A percentile compares a stretch with the other conserved stretches of the same genome.
phyloP scores from a whole-genome alignment of 2,329 filamentous ascomycete genomes.

The Trichoderma hamatum region DNA sequence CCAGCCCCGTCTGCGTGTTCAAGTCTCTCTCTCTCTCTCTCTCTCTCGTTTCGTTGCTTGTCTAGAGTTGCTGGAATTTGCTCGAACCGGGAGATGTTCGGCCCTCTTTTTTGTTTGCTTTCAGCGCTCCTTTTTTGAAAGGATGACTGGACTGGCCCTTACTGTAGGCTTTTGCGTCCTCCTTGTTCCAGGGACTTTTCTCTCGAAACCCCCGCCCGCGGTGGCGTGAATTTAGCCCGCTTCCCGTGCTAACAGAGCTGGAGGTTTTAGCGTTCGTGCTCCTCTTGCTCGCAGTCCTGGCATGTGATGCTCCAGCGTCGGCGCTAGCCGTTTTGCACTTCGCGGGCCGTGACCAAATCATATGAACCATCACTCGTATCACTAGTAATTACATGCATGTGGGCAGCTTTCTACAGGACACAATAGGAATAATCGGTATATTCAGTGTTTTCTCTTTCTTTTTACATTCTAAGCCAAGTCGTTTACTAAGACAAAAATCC shows the following conservation, averaged over 20 bases:
- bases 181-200: neutral
- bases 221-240: neutral
- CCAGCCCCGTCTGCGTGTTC: neutral
- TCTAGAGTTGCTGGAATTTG: neutral
- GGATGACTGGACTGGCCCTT: neutral
- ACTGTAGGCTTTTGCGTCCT: too few relatives aligned
- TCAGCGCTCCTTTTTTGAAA: neutral
- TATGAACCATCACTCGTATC: neutral
- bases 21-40: neutral
- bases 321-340: neutral
- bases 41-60: neutral
- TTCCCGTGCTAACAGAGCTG: neutral
- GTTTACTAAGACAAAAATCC: constrained; percentile 1
- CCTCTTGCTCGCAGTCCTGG: neutral
- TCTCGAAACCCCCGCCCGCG: neutral
- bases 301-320: constrained; percentile 16
- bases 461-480: neutral
- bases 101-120: neutral
- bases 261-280: neutral
- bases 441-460: neutral
- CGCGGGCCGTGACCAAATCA: neutral
- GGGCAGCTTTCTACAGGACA: too few relatives aligned
- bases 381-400: neutral
- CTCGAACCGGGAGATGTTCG: neutral
- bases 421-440: neutral